phyloP scores from a whole-genome alignment of 2,329 filamentous ascomycete genomes.

The Zymoseptoria tritici region DNA sequence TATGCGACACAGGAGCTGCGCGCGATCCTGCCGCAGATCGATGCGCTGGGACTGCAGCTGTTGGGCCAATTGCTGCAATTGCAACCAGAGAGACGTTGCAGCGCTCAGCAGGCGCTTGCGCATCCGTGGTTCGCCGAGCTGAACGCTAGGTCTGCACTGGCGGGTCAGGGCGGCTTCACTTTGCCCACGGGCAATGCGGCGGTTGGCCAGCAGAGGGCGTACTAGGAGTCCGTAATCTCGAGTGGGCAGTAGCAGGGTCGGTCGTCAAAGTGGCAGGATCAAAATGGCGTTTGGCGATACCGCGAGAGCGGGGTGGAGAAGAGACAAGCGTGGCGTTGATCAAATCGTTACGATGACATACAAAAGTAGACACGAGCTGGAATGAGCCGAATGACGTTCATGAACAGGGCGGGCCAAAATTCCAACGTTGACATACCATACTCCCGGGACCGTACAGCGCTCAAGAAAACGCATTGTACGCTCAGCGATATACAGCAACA shows the following conservation, averaged over 20 bases:
- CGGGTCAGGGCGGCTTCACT: constrained; percentile 17
- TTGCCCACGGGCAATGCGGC: constrained; percentile 13
- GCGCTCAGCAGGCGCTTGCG: constrained; percentile 74
- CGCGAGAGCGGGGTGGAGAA: too few relatives aligned
- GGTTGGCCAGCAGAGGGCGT: constrained; percentile 19
- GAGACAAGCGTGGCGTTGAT: not conserved
- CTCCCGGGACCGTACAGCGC: too few relatives aligned
- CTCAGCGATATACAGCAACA: too few relatives aligned
- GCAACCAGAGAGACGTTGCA: constrained; percentile 83
- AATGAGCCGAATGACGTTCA: not conserved
- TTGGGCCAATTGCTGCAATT: constrained; percentile 87
- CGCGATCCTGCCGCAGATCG: constrained; percentile 82
- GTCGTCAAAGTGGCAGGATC: too few relatives aligned
- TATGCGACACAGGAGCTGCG: constrained; percentile 88
- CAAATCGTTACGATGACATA: not conserved
- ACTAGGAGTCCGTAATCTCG: constrained; percentile 5
- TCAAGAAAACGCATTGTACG: too few relatives aligned
- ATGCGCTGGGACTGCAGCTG: constrained; percentile 77
- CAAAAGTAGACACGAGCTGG: not conserved
- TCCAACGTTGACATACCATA: not conserved
- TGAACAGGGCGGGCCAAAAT: not conserved
- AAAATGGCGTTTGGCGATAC: too few relatives aligned
- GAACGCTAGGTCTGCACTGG: constrained; percentile 29
- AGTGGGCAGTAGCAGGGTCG: not conserved
- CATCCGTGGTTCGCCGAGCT: constrained; percentile 90